Evolutionary conservation across 805 yeast genomes (phyloP).

Genomic region (Wickerhamiella sergipiensis): DNA sequence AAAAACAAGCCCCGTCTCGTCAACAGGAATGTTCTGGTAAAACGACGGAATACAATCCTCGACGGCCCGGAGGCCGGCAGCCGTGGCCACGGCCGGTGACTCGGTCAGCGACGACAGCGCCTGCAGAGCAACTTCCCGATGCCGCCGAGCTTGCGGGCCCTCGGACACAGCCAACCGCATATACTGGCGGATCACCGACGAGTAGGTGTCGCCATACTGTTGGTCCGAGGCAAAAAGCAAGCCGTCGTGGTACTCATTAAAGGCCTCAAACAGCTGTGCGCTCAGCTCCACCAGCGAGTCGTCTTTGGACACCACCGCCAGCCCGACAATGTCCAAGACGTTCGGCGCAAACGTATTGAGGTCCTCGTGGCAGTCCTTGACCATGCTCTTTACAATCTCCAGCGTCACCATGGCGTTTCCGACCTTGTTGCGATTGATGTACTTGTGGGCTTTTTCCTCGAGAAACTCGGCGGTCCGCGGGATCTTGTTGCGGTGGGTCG

Average conservation of each 20-base stretch:
- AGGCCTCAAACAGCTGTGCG: slow-evolving; percentile 21
- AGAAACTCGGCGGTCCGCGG: slow-evolving; percentile 72
- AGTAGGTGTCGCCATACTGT: slow-evolving; percentile 38
- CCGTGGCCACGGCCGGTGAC: slow-evolving; percentile 24
- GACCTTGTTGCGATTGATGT: slow-evolving; percentile 44
- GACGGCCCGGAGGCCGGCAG: background rate
- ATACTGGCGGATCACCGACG: slow-evolving; percentile 18
- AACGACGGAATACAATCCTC: background rate
- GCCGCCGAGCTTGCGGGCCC: slow-evolving; percentile 27
- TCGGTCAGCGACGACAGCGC: slow-evolving; percentile 29
- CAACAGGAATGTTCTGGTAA: background rate
- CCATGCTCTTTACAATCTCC: slow-evolving; percentile 52
- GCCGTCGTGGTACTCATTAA: slow-evolving; percentile 42
- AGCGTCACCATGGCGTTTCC: slow-evolving; percentile 81
- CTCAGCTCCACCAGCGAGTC: slow-evolving; percentile 35
- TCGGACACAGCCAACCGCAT: slow-evolving; percentile 17
- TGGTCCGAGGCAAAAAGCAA: slow-evolving; percentile 55
- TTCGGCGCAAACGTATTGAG: slow-evolving; percentile 67
- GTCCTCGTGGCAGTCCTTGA: slow-evolving; percentile 67
- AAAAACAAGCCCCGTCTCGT: background rate
- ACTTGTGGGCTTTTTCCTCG: slow-evolving; percentile 45
- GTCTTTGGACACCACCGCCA: slow-evolving; percentile 44
- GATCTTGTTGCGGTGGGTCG: slow-evolving; percentile 75
- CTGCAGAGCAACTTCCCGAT: slow-evolving; percentile 30
- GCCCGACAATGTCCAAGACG: slow-evolving; percentile 44